Evolutionary conservation across 2,329 filamentous ascomycete species (phyloP).

Genomic region (Parastagonospora avenae): DNA sequence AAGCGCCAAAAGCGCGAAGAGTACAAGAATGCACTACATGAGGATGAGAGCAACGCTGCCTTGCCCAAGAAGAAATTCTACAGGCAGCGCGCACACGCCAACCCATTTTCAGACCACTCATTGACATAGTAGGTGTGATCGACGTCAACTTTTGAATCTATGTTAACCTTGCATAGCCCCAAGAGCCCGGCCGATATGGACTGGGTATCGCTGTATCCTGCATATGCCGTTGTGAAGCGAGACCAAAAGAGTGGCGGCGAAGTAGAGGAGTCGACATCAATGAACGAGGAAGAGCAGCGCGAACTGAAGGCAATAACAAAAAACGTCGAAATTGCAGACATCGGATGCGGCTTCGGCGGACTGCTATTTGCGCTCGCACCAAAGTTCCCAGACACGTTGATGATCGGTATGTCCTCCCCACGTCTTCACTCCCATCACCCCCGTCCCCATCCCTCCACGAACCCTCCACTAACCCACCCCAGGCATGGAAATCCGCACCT

Average conservation of each 20-base stretch:
- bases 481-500: constrained; percentile 91
- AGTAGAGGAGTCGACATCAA: constrained; percentile 23
- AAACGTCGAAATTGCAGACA: constrained; percentile 90
- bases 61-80: constrained; percentile 96
- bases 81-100: constrained; percentile 93
- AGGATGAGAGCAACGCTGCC: constrained; percentile 55
- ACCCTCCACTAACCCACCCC: background rate
- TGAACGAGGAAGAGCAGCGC: constrained; percentile 15
- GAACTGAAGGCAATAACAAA: constrained; percentile 56
- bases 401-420: constrained; percentile 68
- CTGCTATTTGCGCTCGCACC: constrained; percentile 85
- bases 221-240: constrained; percentile 55
- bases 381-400: constrained; percentile 77
- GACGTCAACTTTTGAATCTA: background rate
- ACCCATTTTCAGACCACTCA: constrained; percentile 94
- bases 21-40: constrained; percentile 45
- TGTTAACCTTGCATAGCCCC: constrained; percentile 63
- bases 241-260: constrained; percentile 28
- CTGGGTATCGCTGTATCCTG: constrained; percentile 84
- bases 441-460: too few species aligned
- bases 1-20: constrained; percentile 55
- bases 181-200: constrained; percentile 82
- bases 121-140: constrained; percentile 72
- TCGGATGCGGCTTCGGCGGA: constrained; percentile 95
- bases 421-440: too few species aligned